Percentiles rank a stretch among this genome's conserved stretches.
phyloP scores from a whole-genome alignment of 805 yeast genomes.

The Starmerella gropengiesseri region DNA sequence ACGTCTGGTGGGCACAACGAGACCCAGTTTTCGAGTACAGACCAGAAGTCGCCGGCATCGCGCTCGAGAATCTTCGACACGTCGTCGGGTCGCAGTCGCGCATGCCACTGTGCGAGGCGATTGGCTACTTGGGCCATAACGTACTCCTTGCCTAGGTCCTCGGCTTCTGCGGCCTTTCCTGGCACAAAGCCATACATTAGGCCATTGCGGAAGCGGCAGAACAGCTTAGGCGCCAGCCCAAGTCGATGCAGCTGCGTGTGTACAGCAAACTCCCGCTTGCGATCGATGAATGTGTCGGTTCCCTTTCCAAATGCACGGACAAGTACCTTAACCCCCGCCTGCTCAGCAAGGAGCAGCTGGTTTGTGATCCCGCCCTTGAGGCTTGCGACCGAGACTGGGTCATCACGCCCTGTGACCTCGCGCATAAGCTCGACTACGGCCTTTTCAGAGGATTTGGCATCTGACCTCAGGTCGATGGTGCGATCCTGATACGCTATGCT shows the following conservation, averaged over 20 bases:
- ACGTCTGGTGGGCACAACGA: slow-evolving; percentile 43
- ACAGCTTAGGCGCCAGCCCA: slow-evolving; percentile 55
- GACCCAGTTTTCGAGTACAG: slow-evolving; percentile 52
- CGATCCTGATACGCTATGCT: slow-evolving; percentile 12
- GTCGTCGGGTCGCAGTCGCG: slow-evolving; percentile 28
- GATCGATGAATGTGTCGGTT: slow-evolving; percentile 57
- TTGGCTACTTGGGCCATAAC: slow-evolving; percentile 52
- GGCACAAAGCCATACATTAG: slow-evolving; percentile 57
- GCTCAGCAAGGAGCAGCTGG: slow-evolving; percentile 27
- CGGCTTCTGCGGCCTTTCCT: slow-evolving; percentile 49
- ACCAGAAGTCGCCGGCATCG: slow-evolving; percentile 41
- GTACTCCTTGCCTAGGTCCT: slow-evolving; percentile 39
- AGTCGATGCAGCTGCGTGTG: slow-evolving; percentile 52
- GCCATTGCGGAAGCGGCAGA: slow-evolving; percentile 61
- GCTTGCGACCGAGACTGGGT: slow-evolving; percentile 20
- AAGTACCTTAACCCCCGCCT: slow-evolving; percentile 27
- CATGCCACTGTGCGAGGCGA: slow-evolving; percentile 63
- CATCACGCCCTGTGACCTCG: slow-evolving; percentile 4
- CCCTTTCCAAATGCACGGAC: slow-evolving; percentile 69
- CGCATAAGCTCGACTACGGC: slow-evolving; percentile 13
- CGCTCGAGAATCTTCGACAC: slow-evolving; percentile 8
- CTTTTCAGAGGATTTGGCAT: neutral
- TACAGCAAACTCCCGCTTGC: slow-evolving; percentile 63
- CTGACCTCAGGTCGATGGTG: slow-evolving; percentile 6
- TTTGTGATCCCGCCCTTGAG: slow-evolving; percentile 34